Conservation (phyloP, 768 basidiomycete genomes). For the Coprinellus micaceus region DNA sequence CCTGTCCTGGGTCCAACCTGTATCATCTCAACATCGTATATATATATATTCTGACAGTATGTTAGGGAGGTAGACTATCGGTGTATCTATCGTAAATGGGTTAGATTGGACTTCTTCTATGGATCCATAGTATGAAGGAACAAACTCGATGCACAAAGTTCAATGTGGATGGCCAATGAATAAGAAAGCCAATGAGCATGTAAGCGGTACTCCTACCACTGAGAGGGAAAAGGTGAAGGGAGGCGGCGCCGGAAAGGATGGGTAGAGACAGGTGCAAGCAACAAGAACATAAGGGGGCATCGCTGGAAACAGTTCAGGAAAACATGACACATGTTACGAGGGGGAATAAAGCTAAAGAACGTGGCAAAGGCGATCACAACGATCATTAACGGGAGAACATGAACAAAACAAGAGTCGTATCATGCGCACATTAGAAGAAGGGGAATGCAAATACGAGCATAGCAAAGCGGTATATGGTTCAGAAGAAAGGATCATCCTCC, state of each 20-base stretch:
- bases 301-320: background rate
- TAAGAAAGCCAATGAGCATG: background rate
- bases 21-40: too few relatives aligned
- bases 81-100: too few relatives aligned
- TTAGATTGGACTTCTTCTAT: too few relatives aligned
- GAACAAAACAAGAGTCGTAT: background rate
- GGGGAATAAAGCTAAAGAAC: background rate
- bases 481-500: slow-evolving; percentile 7
- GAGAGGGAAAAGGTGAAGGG: background rate
- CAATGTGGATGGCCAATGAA: background rate
- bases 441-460: background rate
- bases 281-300: background rate
- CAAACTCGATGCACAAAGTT: too few relatives aligned
- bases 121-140: too few relatives aligned
- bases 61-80: too few relatives aligned
- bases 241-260: background rate
- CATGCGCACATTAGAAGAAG: background rate
- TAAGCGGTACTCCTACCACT: background rate
- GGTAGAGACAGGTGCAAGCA: background rate
- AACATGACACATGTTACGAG: too few relatives aligned
- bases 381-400: background rate
- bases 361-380: background rate
- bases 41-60: too few relatives aligned
- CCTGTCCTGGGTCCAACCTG: too few relatives aligned
- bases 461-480: background rate